phyloP scores from a whole-genome alignment of 805 yeast genomes.

The Nakazawaea ishiwadae region DNA sequence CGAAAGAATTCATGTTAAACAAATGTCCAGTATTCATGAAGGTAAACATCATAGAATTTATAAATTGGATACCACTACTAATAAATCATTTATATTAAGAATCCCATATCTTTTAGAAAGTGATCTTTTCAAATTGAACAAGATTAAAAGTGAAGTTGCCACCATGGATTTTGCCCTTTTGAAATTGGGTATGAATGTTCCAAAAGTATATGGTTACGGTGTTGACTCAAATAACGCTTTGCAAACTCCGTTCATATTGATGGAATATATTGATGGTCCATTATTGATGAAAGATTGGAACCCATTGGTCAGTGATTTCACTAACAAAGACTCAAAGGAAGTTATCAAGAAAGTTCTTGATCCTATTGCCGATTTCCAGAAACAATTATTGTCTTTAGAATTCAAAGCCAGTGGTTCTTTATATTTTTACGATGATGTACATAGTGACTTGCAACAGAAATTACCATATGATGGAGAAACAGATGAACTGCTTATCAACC shows the following conservation, averaged over 20 bases:
- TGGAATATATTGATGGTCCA: conserved; percentile 78
- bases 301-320: conserved; percentile 63
- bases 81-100: conserved; percentile 65
- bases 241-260: conserved; percentile 69
- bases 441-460: conserved; percentile 33
- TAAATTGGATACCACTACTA: conserved; percentile 60
- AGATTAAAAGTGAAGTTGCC: conserved; percentile 87
- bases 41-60: conserved; percentile 93
- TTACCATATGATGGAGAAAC: conserved; percentile 61
- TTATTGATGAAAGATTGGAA: conserved; percentile 88
- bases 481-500: conserved; percentile 43
- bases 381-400: conserved; percentile 45
- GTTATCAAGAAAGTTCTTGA: conserved; percentile 57
- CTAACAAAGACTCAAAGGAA: conserved; percentile 44
- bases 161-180: conserved; percentile 76
- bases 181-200: conserved; percentile 66
- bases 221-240: conserved; percentile 56
- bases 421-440: conserved; percentile 71
- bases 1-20: conserved; percentile 49
- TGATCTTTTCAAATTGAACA: conserved; percentile 57
- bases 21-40: conserved; percentile 82
- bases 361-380: conserved; percentile 68
- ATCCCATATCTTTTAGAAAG: conserved; percentile 79
- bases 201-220: conserved; percentile 69
- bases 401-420: conserved; percentile 79